phyloP scores from a whole-genome alignment of 2,329 filamentous ascomycete genomes.

The Tolypocladium inflatum region DNA sequence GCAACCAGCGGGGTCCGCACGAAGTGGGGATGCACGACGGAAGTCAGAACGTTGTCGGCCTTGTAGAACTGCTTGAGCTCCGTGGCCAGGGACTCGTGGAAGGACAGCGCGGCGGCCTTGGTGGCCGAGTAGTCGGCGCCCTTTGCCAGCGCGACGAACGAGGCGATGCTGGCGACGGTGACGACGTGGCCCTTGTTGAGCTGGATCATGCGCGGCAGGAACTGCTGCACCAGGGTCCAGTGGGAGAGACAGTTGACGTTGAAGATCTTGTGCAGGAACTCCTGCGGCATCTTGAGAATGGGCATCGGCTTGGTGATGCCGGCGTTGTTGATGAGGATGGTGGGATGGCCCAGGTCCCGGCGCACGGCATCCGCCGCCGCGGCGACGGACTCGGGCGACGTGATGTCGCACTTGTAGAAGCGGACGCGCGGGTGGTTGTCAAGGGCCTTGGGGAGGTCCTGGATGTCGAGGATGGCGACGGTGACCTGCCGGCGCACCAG shows the following conservation, averaged over 20 bases:
- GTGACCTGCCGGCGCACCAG: constrained; percentile 37
- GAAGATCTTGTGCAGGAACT: constrained; percentile 53
- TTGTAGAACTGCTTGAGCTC: constrained; percentile 51
- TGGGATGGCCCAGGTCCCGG: constrained; percentile 47
- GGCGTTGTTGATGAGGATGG: constrained; percentile 63
- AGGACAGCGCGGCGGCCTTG: constrained; percentile 55
- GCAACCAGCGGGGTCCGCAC: constrained; percentile 36
- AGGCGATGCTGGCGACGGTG: constrained; percentile 58
- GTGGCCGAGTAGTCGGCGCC: constrained; percentile 57
- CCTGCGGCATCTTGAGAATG: constrained; percentile 47
- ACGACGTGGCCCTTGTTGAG: constrained; percentile 62
- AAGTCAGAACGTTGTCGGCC: constrained; percentile 51
- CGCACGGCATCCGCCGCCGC: constrained; percentile 28
- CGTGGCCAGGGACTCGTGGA: constrained; percentile 53
- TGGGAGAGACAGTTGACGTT: constrained; percentile 59
- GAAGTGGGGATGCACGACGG: constrained; percentile 51
- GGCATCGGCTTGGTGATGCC: constrained; percentile 49
- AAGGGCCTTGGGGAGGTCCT: constrained; percentile 15
- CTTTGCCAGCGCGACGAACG: constrained; percentile 47
- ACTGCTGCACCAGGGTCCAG: constrained; percentile 54
- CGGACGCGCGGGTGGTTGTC: constrained; percentile 11
- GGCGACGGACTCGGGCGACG: constrained; percentile 32
- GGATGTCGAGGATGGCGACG: constrained; percentile 60
- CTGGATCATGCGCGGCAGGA: constrained; percentile 54
- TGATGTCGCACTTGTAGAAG: constrained; percentile 29